phyloP scores from a whole-genome alignment of 2,329 filamentous ascomycete genomes.

The Aureobasidium mangrovei region DNA sequence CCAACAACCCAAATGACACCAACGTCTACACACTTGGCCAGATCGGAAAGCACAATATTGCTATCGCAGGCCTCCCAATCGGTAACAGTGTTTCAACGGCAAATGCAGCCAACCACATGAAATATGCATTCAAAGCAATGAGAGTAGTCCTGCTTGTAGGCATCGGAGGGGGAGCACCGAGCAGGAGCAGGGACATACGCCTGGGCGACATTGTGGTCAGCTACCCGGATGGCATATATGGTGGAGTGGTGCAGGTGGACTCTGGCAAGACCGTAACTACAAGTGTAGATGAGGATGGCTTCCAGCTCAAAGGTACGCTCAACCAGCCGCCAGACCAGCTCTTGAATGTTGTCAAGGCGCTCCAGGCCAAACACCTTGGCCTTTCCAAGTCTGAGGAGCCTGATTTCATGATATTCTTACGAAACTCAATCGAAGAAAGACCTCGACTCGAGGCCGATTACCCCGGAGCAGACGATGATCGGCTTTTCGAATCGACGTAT shows the following conservation, averaged over 20 bases:
- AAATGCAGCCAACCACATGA: background rate
- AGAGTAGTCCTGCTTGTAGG: constrained; percentile 17
- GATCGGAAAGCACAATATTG: background rate
- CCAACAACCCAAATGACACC: background rate
- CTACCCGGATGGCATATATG: constrained; percentile 15
- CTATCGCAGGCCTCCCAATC: background rate
- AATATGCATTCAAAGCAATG: background rate
- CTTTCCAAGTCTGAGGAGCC: background rate
- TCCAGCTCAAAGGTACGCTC: background rate
- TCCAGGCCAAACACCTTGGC: background rate
- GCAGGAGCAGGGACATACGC: constrained; percentile 18
- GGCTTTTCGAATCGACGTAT: background rate
- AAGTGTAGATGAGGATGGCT: background rate
- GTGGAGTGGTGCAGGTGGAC: constrained; percentile 23
- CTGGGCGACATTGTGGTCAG: constrained; percentile 23
- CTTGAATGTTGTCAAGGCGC: background rate
- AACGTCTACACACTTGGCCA: background rate
- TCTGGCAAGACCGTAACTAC: constrained; percentile 15
- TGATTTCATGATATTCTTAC: background rate
- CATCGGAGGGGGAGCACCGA: constrained; percentile 18
- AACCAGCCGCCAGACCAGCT: background rate
- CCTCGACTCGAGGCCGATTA: background rate
- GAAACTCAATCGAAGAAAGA: background rate
- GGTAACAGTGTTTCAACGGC: background rate
- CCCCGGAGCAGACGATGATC: background rate